phyloP scores from a whole-genome alignment of 306 rosid genomes.

The Vicia faba region DNA sequence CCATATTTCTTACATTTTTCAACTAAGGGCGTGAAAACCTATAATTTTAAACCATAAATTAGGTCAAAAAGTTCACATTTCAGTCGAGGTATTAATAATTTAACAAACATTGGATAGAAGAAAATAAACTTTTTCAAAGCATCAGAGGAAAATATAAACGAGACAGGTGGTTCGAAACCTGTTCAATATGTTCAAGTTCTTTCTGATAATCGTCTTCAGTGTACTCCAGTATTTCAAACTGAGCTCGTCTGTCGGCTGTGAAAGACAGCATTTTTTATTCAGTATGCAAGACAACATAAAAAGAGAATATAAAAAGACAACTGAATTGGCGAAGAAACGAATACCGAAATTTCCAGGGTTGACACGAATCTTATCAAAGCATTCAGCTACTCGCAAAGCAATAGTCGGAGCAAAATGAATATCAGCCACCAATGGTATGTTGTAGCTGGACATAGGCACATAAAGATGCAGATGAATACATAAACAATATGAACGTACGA shows the following conservation, averaged over 20 bases:
- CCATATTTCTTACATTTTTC: conserved; percentile 98
- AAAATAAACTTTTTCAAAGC: conserved; percentile 6
- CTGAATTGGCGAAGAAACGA: conserved; percentile 23
- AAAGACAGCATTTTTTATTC: conserved; percentile 39
- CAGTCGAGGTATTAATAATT: conserved; percentile 6
- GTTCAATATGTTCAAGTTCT: conserved; percentile 98
- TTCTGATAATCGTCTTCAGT: conserved; percentile 90
- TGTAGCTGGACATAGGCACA: conserved; percentile 60
- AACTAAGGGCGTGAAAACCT: conserved; percentile 95
- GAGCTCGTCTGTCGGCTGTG: conserved; percentile 99
- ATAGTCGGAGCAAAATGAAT: conserved; percentile 89
- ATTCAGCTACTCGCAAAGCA: conserved; percentile 86
- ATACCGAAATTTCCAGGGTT: conserved; percentile 93
- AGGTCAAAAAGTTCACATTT: conserved; percentile 28
- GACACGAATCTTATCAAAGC: conserved; percentile 95
- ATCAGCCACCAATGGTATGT: conserved; percentile 85
- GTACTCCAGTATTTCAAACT: conserved; percentile 85
- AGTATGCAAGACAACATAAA: conserved; percentile 24
- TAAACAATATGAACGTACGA: not conserved
- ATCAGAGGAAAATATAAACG: not conserved
- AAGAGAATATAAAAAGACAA: not conserved
- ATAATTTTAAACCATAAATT: conserved; percentile 26
- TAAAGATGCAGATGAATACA: conserved; percentile 26
- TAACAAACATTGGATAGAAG: conserved; percentile 7
- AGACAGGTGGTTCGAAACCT: conserved; percentile 50